Evolutionary conservation across 78 protist species (phyloP).

Genomic region (Anaeramoeba flamelloides): DNA sequence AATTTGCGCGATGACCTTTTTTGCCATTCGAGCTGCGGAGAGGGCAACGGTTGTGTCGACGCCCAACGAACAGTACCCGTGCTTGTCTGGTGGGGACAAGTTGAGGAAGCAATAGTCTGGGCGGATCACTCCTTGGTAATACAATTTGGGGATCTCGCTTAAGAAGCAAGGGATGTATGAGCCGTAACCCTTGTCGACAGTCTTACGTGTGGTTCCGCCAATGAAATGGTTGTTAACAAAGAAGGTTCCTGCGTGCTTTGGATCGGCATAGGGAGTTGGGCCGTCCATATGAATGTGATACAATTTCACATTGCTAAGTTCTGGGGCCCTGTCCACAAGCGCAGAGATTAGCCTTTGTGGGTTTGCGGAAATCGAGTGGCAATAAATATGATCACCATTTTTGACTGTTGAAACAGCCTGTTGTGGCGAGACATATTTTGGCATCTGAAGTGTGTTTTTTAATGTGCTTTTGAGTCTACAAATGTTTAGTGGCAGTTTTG

Average conservation of each 20-base stretch:
- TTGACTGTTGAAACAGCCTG: no score
- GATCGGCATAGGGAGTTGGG: constrained; percentile 1
- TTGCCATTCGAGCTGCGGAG: constrained; percentile 5
- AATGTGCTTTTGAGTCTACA: no score
- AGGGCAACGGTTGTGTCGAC: neutral
- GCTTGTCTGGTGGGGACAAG: constrained; percentile 21
- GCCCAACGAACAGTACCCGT: constrained; percentile 30
- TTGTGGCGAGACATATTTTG: no score
- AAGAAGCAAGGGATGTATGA: constrained; percentile 14
- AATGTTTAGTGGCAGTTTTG: no score
- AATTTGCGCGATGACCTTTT: constrained; percentile 15
- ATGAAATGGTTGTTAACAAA: neutral
- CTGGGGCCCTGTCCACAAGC: neutral
- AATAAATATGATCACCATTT: neutral
- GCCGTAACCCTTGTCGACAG: no score
- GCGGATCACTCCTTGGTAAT: neutral
- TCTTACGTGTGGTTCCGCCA: neutral
- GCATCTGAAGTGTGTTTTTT: no score
- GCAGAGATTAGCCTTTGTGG: neutral
- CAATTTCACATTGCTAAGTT: constrained; percentile 2
- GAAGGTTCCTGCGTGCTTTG: neutral
- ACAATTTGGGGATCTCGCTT: constrained; percentile 15
- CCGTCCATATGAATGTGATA: constrained; percentile 16
- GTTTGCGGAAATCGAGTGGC: constrained; percentile 5
- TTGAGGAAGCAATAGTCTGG: no score